Conservation (phyloP, 2,329 filamentous ascomycete genomes). For the Hymenoscyphus infarciens region DNA sequence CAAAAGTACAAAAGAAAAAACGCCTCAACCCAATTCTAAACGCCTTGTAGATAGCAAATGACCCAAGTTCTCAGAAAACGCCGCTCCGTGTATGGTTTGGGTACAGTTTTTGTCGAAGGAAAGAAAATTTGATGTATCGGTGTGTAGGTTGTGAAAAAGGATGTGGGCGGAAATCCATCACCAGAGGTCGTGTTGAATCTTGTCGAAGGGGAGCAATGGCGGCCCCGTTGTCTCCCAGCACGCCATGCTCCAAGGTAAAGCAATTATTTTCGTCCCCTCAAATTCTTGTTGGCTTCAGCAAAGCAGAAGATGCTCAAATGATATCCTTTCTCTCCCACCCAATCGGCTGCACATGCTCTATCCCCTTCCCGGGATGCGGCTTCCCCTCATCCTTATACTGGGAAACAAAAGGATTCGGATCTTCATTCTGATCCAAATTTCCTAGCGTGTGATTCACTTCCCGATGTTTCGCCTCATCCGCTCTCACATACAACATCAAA, state of each 20-base stretch:
- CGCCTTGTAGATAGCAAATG: not conserved
- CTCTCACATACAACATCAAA: constrained; percentile 80
- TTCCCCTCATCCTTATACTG: constrained; percentile 67
- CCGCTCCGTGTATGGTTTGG: not conserved
- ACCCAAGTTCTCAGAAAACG: not conserved
- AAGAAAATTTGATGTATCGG: not conserved
- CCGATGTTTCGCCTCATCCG: constrained; percentile 83
- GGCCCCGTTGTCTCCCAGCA: too few relatives aligned
- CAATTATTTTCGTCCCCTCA: too few relatives aligned
- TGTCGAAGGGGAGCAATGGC: not conserved
- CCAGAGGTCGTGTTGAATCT: not conserved
- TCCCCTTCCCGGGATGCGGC: constrained; percentile 67
- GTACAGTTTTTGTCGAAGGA: not conserved
- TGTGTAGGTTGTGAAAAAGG: not conserved
- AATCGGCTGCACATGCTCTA: constrained; percentile 56
- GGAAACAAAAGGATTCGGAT: constrained; percentile 90
- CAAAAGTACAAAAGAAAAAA: not conserved
- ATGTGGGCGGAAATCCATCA: not conserved
- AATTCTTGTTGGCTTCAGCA: too few relatives aligned
- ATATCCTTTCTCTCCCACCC: constrained; percentile 86
- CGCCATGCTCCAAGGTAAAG: not conserved
- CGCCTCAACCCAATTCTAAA: not conserved
- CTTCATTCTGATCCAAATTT: constrained; percentile 80
- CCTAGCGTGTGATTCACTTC: constrained; percentile 95
- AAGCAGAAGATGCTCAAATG: constrained; percentile 39